Percentiles rank a stretch among this genome's conserved stretches.
Conservation (phyloP, 345 rosid genomes). For the Barbarea vulgaris region DNA sequence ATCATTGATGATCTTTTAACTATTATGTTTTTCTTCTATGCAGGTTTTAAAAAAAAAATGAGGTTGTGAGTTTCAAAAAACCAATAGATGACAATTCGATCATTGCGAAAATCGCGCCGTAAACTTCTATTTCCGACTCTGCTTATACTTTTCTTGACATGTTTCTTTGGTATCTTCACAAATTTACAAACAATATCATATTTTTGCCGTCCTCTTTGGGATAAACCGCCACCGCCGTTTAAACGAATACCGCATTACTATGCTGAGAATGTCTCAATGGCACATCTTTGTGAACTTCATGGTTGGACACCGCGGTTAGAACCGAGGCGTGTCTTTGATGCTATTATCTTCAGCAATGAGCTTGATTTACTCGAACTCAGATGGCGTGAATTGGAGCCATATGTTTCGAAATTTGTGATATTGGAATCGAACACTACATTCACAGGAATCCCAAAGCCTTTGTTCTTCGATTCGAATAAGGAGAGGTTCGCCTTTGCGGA, state of each 20-base stretch:
- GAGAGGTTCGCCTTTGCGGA: slow-evolving; percentile 62
- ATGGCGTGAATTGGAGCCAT: slow-evolving; percentile 76
- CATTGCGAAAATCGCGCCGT: slow-evolving; percentile 44
- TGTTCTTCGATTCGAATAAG: slow-evolving; percentile 55
- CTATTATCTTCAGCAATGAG: slow-evolving; percentile 87
- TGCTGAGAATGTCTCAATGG: slow-evolving; percentile 89
- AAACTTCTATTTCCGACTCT: slow-evolving; percentile 44
- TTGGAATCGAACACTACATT: slow-evolving; percentile 88
- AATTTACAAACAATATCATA: slow-evolving; percentile 56
- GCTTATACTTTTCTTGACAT: slow-evolving; percentile 54
- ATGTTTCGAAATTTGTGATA: slow-evolving; percentile 68
- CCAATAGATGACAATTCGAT: slow-evolving; percentile 51
- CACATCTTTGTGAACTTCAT: slow-evolving; percentile 76
- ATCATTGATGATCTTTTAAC: neutral
- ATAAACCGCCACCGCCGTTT: slow-evolving; percentile 77
- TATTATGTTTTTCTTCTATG: neutral
- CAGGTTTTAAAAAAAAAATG: slow-evolving; percentile 14
- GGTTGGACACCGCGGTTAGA: slow-evolving; percentile 71
- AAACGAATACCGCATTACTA: slow-evolving; percentile 76
- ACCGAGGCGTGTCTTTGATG: slow-evolving; percentile 74
- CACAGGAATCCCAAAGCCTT: slow-evolving; percentile 87
- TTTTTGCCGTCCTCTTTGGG: slow-evolving; percentile 88
- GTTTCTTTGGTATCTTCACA: slow-evolving; percentile 52
- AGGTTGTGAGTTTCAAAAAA: neutral
- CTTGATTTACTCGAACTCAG: slow-evolving; percentile 80